These are phyloP conservation scores for Euphorbia pulcherrima DNA, from an alignment of 345 rosid genomes.

Conservation along the genomic window DNA sequence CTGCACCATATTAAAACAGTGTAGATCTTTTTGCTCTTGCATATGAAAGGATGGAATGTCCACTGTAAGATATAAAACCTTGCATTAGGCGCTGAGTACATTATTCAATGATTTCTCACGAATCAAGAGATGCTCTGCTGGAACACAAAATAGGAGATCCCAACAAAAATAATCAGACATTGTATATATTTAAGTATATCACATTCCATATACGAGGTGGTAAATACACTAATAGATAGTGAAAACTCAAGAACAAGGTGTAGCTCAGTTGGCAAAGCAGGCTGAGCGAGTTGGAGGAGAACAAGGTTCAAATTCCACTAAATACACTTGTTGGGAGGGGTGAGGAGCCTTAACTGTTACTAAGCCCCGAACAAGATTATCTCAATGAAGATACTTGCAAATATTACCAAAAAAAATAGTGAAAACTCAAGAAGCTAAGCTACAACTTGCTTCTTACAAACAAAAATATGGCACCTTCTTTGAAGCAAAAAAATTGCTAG, in stretches of 20 bases:
- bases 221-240: too few species aligned
- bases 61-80: slow-evolving; percentile 55
- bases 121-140: background rate
- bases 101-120: background rate
- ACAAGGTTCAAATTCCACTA: too few species aligned
- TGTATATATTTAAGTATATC: background rate
- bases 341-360: too few species aligned
- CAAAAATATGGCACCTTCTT: background rate
- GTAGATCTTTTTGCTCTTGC: slow-evolving; percentile 92
- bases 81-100: slow-evolving; percentile 8
- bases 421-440: background rate
- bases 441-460: background rate
- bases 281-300: too few species aligned
- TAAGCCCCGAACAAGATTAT: too few species aligned
- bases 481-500: background rate
- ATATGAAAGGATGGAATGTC: slow-evolving; percentile 95
- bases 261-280: too few species aligned
- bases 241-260: too few species aligned
- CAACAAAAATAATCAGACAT: background rate
- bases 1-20: slow-evolving; percentile 97
- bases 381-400: too few species aligned
- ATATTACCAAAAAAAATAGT: background rate
- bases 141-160: background rate
- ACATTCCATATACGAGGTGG: too few species aligned
- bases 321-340: too few species aligned